Evolutionary conservation across 2,329 filamentous ascomycete species (phyloP), one percentile per base, ranked within the genome.

Genomic region (Aspergillus piperis): DNA sequence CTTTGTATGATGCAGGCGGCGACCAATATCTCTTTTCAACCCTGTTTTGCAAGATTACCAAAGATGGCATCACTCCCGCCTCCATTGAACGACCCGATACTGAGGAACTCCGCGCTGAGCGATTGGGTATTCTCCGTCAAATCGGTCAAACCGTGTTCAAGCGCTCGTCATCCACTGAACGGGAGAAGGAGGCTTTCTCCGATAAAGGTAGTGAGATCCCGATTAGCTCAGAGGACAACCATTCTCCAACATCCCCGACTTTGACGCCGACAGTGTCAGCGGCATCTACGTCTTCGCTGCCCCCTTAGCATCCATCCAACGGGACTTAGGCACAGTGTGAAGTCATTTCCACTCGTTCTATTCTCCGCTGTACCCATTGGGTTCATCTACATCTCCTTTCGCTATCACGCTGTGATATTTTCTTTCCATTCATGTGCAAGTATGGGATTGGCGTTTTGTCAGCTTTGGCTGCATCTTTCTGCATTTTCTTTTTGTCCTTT

Each of bases 1-100:
- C 94, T 10, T 83, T 99, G 15, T 90, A 92, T 75, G 93, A 98
- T 77, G 85, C 87, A 58, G 90, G 92, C 64, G 95, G 93, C 62
- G 93, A 97, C 69, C 91, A 93, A 69, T 98, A 96, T 74, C 84
- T 97, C 47, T 97, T 97, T 78, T 96, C 95, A 2, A 96, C 92
- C 10, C 82, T 99, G 15, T 96, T 98, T 76, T 96, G 93, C 80
- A 89, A 88, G 70, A 90, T 98, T 78, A 88, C 88, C 67, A 90
- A 87, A 65, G 80, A 85, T 62, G 80, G 83, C 13, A 36, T 36
- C 32, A 36, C 32, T 5, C 76, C 80, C 21, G 68, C 82, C 25
- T 74, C 81, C 36, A 76, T 81, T 25, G 73, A 73, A 42, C 73
- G 71, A 41, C 59, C 76, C 13, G 71, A 75, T 57, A 54, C 75